Base-by-base conservation (phyloP, 768 basidiomycete species). In the Kwoniella mangroviensis region DNA sequence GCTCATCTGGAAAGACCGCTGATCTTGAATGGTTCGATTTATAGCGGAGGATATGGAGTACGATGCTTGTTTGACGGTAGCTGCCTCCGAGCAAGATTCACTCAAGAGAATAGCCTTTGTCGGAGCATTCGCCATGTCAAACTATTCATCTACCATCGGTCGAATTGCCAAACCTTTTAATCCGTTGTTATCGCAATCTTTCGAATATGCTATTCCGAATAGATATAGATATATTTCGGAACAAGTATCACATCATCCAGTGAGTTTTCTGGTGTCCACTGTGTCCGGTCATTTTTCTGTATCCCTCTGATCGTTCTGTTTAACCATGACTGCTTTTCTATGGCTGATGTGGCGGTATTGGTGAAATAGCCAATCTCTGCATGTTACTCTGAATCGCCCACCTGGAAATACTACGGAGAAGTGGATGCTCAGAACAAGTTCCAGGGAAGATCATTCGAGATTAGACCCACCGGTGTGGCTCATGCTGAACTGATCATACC, bases 361-460 rank as follows among this genome's bases (percentile, higher is more conserved):
- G 54, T 26, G 9, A 24, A 24, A 49, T 74, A 79, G 75, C 95
- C 95, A 0, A 94, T 98, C 60, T 94, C 93, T 4, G 94, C 95
- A 9, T 98, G 95, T 82, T 96, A 92, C 89, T 92, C 91, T 1
- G 94, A 98, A 83, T 90, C 92, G 0, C 92, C 92, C 0, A 84
- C 85, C 51, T 98, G 94, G 94, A 88, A 89, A 68, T 98, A 97
- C 82, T 97, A 88, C 72, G 94, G 94, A 55, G 82, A 94, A 89
- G 95, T 98, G 63, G 95, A 97, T 78, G 95, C 95, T 2, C 94
- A 97, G 83, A 95, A 94, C 82, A 96, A 90, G 84, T 97, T 98
- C 83, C 90, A 94, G 87, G 95, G 95, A 52, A 93, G 94, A 82
- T 92, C 91, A 0, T 98, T 98, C 79, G 95, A 98, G 85, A 97